phyloP scores from a whole-genome alignment of 1,284 basidiomycete species.

The Mycocalia duriaeana region DNA sequence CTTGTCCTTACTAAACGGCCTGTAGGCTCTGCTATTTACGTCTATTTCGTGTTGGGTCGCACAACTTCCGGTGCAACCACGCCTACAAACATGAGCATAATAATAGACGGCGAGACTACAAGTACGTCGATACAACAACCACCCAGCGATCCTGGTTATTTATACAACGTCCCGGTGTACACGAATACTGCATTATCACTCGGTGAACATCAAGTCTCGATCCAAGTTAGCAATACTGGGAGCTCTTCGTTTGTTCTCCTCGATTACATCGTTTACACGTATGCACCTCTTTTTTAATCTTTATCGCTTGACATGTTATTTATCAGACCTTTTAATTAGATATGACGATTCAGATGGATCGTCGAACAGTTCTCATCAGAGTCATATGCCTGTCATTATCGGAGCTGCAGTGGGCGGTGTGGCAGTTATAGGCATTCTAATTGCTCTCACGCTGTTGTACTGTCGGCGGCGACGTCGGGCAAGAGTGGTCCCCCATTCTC shows the following conservation, averaged over 20 bases:
- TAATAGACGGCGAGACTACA: background rate
- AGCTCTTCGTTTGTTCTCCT: conserved; percentile 20
- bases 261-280: conserved; percentile 24
- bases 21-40: background rate
- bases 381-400: too few species aligned
- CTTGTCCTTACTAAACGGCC: background rate
- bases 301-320: too few species aligned
- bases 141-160: conserved; percentile 11
- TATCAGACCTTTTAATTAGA: too few species aligned
- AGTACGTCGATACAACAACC: background rate
- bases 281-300: too few species aligned
- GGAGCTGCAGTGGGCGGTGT: too few species aligned
- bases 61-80: background rate
- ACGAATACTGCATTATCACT: conserved; percentile 12
- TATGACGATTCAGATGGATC: too few species aligned
- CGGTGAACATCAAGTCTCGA: conserved; percentile 18
- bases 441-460: too few species aligned
- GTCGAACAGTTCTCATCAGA: too few species aligned
- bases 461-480: too few species aligned
- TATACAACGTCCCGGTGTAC: conserved; percentile 27
- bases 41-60: background rate
- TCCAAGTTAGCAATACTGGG: conserved; percentile 21
- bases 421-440: too few species aligned
- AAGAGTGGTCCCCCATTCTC: too few species aligned
- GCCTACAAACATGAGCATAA: background rate